These are phyloP conservation scores for Alisma plantagoaquatica DNA, from an alignment of 106 monocot species.

Conservation along the genomic window DNA sequence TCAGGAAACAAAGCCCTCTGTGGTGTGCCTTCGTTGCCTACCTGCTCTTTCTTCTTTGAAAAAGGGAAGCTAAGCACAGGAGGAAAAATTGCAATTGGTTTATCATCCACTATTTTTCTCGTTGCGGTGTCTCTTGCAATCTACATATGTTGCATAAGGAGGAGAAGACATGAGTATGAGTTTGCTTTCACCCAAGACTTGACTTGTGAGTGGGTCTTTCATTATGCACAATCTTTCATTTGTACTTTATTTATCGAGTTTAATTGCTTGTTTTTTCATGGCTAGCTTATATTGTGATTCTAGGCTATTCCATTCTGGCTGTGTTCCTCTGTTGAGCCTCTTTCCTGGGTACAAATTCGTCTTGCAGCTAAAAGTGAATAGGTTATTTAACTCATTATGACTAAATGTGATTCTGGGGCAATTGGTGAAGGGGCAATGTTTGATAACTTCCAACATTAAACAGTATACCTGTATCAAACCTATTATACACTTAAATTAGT, in stretches of 20 bases:
- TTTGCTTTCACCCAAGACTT: slow-evolving; percentile 92
- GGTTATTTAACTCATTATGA: too few species aligned
- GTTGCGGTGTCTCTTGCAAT: slow-evolving; percentile 26
- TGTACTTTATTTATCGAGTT: background rate
- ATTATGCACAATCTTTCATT: background rate
- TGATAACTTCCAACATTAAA: background rate
- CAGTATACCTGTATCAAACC: background rate
- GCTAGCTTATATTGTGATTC: background rate
- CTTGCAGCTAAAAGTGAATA: background rate
- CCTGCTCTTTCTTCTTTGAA: slow-evolving; percentile 81
- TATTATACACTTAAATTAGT: background rate
- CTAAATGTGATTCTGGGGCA: too few species aligned
- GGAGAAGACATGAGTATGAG: slow-evolving; percentile 81
- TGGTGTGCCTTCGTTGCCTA: slow-evolving; percentile 89
- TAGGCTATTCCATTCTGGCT: too few species aligned
- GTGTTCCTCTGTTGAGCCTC: background rate
- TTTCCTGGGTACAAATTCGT: background rate
- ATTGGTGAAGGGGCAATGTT: background rate
- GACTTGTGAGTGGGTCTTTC: slow-evolving; percentile 41
- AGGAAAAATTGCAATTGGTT: slow-evolving; percentile 76
- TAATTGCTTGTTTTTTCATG: background rate
- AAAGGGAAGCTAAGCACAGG: slow-evolving; percentile 52
- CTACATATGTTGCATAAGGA: slow-evolving; percentile 55
- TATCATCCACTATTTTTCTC: slow-evolving; percentile 49
- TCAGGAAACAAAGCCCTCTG: slow-evolving; percentile 95